A percentile compares a stretch with the other conserved stretches of the same genome.
These are phyloP conservation scores for Hymenoscyphus albidus DNA, from an alignment of 2,329 filamentous ascomycete species.

Conservation along the genomic window DNA sequence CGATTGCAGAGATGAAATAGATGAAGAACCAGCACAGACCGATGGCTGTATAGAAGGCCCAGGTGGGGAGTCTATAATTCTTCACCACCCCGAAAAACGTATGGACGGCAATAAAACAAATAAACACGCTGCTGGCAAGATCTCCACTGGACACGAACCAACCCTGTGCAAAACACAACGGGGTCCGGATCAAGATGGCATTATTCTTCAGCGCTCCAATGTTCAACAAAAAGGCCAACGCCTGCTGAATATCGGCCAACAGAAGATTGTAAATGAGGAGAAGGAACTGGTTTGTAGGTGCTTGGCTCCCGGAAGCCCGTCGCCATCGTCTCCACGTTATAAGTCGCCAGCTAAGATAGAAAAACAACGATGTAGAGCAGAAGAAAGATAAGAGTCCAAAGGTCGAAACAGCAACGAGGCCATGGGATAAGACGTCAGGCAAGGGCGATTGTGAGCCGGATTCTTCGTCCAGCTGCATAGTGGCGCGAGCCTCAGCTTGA, in stretches of 20 bases:
- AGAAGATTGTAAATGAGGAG: slow-evolving; percentile 67
- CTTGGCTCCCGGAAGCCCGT: slow-evolving; percentile 11
- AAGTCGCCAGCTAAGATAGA: slow-evolving; percentile 40
- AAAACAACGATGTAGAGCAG: slow-evolving; percentile 40
- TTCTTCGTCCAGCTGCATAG: slow-evolving; percentile 21
- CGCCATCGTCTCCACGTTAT: slow-evolving; percentile 29
- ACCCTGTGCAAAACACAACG: slow-evolving; percentile 61
- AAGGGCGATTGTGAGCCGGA: slow-evolving; percentile 29
- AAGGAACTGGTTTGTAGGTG: slow-evolving; percentile 60
- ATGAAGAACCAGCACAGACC: slow-evolving; percentile 54
- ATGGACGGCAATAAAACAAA: slow-evolving; percentile 61
- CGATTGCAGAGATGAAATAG: slow-evolving; percentile 53
- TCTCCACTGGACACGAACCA: slow-evolving; percentile 66
- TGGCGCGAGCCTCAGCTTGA: slow-evolving; percentile 11
- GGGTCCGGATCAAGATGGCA: slow-evolving; percentile 49
- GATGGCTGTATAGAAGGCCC: slow-evolving; percentile 48
- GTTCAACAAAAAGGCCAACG: slow-evolving; percentile 60
- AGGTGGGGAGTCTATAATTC: slow-evolving; percentile 48
- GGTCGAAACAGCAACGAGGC: slow-evolving; percentile 43
- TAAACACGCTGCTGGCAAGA: slow-evolving; percentile 62
- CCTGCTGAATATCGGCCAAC: slow-evolving; percentile 64
- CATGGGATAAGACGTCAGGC: slow-evolving; percentile 32
- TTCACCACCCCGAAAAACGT: slow-evolving; percentile 61
- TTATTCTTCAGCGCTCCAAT: slow-evolving; percentile 53
- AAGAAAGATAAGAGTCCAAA: slow-evolving; percentile 46